These are phyloP conservation scores for Tephrocybe rancida DNA, from an alignment of 768 basidiomycete species.

Conservation along the genomic window DNA sequence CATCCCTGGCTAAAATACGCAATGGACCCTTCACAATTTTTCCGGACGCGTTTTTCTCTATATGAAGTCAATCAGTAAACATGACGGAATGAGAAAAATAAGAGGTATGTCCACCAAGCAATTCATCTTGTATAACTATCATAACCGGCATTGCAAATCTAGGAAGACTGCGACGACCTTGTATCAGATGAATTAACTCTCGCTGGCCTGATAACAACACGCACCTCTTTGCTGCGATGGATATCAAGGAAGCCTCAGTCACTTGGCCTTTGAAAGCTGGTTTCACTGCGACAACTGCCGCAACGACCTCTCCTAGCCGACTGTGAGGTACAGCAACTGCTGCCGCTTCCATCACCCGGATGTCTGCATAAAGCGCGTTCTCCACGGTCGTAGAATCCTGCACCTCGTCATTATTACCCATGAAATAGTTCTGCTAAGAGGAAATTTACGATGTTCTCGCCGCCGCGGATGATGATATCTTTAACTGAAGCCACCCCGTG, in stretches of 20 bases:
- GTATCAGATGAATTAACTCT: neutral
- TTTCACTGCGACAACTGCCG: slow-evolving; percentile 46
- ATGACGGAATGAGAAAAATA: neutral
- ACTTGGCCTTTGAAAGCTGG: slow-evolving; percentile 37
- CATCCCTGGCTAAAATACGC: slow-evolving; percentile 39
- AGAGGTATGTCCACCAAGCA: slow-evolving; percentile 31
- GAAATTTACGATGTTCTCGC: slow-evolving; percentile 55
- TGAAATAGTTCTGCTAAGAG: too few relatives aligned
- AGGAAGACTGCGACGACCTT: too few relatives aligned
- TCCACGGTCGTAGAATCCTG: slow-evolving; percentile 51
- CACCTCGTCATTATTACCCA: too few relatives aligned
- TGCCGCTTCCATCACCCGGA: too few relatives aligned
- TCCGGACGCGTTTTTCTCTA: too few relatives aligned
- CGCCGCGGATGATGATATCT: slow-evolving; percentile 58
- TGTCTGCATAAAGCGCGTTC: slow-evolving; percentile 51
- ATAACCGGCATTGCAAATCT: slow-evolving; percentile 55
- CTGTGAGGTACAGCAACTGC: slow-evolving; percentile 51
- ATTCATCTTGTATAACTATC: too few relatives aligned
- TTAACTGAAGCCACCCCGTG: too few relatives aligned
- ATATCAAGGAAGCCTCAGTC: slow-evolving; percentile 42
- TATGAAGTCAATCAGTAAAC: too few relatives aligned
- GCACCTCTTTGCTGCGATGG: slow-evolving; percentile 37
- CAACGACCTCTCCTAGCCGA: slow-evolving; percentile 50
- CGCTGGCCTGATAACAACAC: neutral
- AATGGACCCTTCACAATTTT: too few relatives aligned